Conservation (phyloP, 208 protist genomes). For the Trichomonas gallinae region DNA sequence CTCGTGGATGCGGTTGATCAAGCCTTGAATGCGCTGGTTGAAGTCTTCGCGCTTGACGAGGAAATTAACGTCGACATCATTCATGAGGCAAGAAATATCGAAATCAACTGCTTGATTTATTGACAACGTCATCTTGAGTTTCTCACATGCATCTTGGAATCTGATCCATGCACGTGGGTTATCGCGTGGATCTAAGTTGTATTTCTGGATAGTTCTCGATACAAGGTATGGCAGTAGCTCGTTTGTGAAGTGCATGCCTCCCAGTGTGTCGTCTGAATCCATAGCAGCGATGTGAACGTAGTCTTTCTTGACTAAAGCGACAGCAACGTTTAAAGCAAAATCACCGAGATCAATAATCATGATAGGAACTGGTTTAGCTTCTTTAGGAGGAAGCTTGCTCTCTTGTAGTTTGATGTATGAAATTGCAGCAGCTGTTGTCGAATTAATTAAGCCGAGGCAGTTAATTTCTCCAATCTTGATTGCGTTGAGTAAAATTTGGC, state of each 20-base stretch:
- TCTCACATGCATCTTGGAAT: conserved; percentile 3
- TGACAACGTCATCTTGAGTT: conserved; percentile 28
- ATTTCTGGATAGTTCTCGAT: conserved; percentile 2
- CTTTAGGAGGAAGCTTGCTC: background rate
- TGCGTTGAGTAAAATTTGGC: conserved; percentile 25
- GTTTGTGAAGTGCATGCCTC: conserved; percentile 22
- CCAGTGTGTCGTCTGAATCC: conserved; percentile 18
- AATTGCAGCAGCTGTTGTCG: conserved; percentile 32
- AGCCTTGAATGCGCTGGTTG: background rate
- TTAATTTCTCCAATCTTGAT: conserved; percentile 26
- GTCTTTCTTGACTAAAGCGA: background rate
- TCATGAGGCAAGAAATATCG: conserved; percentile 32
- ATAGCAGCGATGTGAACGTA: conserved; percentile 23
- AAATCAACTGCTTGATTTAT: conserved; percentile 27
- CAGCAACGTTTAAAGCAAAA: conserved; percentile 22
- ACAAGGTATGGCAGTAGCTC: background rate
- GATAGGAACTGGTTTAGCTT: background rate
- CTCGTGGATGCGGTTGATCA: background rate
- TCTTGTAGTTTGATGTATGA: conserved; percentile 24
- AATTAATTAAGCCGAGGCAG: conserved; percentile 27
- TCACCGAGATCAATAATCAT: conserved; percentile 35
- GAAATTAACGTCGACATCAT: conserved; percentile 30
- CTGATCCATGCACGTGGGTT: conserved; percentile 24
- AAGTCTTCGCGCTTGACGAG: conserved; percentile 29
- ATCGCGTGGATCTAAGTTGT: conserved; percentile 25